Evolutionary conservation across 306 rosid species (phyloP).

Genomic region (Malus fusca): DNA sequence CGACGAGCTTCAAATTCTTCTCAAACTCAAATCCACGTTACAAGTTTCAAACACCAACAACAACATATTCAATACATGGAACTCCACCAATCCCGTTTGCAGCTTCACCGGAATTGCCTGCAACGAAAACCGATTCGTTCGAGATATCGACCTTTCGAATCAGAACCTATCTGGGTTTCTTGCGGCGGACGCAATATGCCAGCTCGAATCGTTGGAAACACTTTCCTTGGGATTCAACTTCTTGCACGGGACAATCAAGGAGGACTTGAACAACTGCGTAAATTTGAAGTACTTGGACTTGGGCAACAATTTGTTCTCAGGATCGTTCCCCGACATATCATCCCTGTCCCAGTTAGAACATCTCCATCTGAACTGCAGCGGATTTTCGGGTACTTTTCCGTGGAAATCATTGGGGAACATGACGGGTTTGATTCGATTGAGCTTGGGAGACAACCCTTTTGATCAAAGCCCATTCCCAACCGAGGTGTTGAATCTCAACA

Average conservation of each 20-base stretch:
- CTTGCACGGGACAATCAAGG: slow-evolving; percentile 29
- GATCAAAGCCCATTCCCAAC: slow-evolving; percentile 42
- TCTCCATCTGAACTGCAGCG: slow-evolving; percentile 47
- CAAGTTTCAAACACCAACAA: slow-evolving; percentile 13
- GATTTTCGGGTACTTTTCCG: slow-evolving; percentile 66
- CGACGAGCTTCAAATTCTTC: slow-evolving; percentile 44
- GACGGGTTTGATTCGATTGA: slow-evolving; percentile 41
- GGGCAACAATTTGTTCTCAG: slow-evolving; percentile 56
- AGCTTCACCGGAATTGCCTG: slow-evolving; percentile 56
- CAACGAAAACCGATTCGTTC: slow-evolving; percentile 25
- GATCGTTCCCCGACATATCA: slow-evolving; percentile 58
- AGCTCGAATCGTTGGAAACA: slow-evolving; percentile 41
- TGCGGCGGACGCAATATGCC: slow-evolving; percentile 60
- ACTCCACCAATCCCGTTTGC: slow-evolving; percentile 21
- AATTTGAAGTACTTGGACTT: slow-evolving; percentile 53
- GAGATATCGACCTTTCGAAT: slow-evolving; percentile 49
- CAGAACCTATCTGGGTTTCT: slow-evolving; percentile 41
- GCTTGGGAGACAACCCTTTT: slow-evolving; percentile 72
- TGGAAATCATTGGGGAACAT: slow-evolving; percentile 55
- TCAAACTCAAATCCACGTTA: slow-evolving; percentile 45
- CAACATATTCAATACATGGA: slow-evolving; percentile 41
- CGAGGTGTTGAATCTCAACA: slow-evolving; percentile 36
- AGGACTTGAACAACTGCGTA: slow-evolving; percentile 51
- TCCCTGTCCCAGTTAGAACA: slow-evolving; percentile 34
- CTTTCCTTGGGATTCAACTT: slow-evolving; percentile 56